Evolutionary conservation across 805 yeast genomes (phyloP), one percentile per base, ranked within the genome.

Genomic region (Starmerella powellii): DNA sequence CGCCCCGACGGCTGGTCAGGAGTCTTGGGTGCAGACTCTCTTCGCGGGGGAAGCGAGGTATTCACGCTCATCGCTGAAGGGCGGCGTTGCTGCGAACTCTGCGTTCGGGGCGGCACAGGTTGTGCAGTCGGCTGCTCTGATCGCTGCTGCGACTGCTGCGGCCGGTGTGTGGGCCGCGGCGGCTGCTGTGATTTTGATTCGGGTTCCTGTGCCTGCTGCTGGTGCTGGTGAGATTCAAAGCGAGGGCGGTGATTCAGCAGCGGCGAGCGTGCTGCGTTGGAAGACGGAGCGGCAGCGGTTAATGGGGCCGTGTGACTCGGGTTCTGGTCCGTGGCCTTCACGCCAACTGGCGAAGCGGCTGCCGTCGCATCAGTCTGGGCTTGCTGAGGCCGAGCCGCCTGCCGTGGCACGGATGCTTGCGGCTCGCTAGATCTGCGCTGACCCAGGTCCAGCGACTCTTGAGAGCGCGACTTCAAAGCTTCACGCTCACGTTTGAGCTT

Each of bases 241-340:
- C 40, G 40, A 15, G 33, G 30, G 21, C 41, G 21, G 30, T 37
- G 44, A 21, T 44, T 40, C 8, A 44, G 36, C 16, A 40, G 28
- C 2, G 47, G 44, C 1, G 47, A 44, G 12, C 30, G 24, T 3
- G 42, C 44, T 2, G 48, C 45, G 5, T 12, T 36, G 1, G 42
- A 34, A 6, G 45, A 32, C 2, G 45, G 45, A 3, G 45, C 48
- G 8, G 44, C 42, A 8, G 48, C 37, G 4, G 48, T 37, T 12
- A 16, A 29, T 3, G 44, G 16, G n/a, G 12, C 29, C 4, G 26
- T 4, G n/a, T n/a, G n/a, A 12, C 19, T 20, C 26, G 6, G 28
- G 28, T 6, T 6, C 16, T 20, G 18, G 31, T 19, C 23, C 23
- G 5, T 11, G 28, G 18, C 21, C 24, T 37, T 17, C n/a, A n/a